A percentile compares a stretch with the other conserved stretches of the same genome.
These are phyloP conservation scores for Penicillium sp. DNA, from an alignment of 2,329 filamentous ascomycete genomes.

Conservation along the genomic window DNA sequence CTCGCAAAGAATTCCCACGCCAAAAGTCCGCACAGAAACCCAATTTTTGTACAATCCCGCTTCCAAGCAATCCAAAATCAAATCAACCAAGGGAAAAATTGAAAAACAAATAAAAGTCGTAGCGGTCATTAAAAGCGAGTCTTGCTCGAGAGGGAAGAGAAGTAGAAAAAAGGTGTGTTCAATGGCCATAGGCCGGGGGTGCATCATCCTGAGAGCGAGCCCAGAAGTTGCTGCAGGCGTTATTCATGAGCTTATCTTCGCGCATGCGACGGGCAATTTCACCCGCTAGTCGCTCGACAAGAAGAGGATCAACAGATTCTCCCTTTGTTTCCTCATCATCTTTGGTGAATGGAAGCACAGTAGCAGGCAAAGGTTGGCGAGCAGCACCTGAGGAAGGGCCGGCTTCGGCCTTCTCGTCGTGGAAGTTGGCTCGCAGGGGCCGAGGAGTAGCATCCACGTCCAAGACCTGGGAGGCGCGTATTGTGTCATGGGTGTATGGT, in stretches of 20 bases:
- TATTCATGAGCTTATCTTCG: conserved; percentile 67
- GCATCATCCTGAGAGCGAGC: conserved; percentile 37
- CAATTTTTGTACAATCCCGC: conserved; percentile 30
- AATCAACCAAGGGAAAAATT: conserved; percentile 9
- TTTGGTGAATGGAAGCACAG: conserved; percentile 37
- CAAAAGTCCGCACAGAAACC: conserved; percentile 21
- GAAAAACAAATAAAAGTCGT: conserved; percentile 20
- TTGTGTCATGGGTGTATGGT: conserved; percentile 25
- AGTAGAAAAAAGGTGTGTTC: conserved; percentile 7
- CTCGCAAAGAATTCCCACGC: conserved; percentile 22
- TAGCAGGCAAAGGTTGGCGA: conserved; percentile 31
- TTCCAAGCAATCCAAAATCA: conserved; percentile 20
- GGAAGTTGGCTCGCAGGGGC: conserved; percentile 19
- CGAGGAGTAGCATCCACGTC: conserved; percentile 38
- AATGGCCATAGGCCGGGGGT: conserved; percentile 48
- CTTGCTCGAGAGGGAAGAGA: conserved; percentile 10
- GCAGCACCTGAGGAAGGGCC: conserved; percentile 23
- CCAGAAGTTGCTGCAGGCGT: conserved; percentile 38
- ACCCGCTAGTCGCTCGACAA: conserved; percentile 72
- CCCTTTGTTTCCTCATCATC: conserved; percentile 27
- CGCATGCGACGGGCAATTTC: conserved; percentile 85
- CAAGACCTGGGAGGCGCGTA: conserved; percentile 15
- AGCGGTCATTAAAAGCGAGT: conserved; percentile 20
- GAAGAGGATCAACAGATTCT: conserved; percentile 46
- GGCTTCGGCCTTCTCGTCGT: conserved; percentile 30